phyloP scores from a whole-genome alignment of 2,329 filamentous ascomycete species.

The Ascochyta clinopodiicola region DNA sequence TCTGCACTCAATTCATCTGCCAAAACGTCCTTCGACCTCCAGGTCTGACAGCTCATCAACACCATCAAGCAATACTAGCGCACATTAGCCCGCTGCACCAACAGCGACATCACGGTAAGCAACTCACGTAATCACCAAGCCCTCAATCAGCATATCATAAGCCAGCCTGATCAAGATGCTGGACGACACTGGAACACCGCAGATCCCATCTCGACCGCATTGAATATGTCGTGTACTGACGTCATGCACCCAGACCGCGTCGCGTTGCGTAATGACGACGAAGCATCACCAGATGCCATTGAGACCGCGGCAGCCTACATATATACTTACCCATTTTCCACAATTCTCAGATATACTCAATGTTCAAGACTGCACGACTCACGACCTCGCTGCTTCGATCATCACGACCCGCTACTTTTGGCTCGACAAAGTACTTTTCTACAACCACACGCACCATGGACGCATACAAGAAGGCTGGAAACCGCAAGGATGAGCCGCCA shows the following conservation, averaged over 20 bases:
- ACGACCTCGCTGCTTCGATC: conserved; percentile 1
- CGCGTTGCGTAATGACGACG: conserved; percentile 4
- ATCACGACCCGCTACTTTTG: conserved; percentile 1
- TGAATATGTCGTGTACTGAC: conserved; percentile 10
- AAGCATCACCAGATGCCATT: conserved; percentile 1
- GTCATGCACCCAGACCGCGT: conserved; percentile 11
- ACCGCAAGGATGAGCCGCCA: conserved; percentile 36
- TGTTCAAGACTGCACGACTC: conserved; percentile 10
- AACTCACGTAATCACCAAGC: background rate
- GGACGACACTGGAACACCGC: background rate
- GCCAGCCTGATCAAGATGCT: background rate
- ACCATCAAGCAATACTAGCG: background rate
- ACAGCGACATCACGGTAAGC: conserved; percentile 15
- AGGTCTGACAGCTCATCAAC: conserved; percentile 2
- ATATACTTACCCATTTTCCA: background rate
- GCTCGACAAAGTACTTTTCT: background rate
- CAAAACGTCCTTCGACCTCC: background rate
- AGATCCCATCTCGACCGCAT: background rate
- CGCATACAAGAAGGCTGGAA: conserved; percentile 35
- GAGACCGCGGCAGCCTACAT: background rate
- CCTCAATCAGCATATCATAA: conserved; percentile 5
- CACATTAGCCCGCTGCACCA: conserved; percentile 26
- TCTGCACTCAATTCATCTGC: conserved; percentile 4
- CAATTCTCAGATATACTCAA: background rate
- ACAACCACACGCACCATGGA: conserved; percentile 24